phyloP scores from a whole-genome alignment of 306 rosid genomes.

The Castanea sativa region DNA sequence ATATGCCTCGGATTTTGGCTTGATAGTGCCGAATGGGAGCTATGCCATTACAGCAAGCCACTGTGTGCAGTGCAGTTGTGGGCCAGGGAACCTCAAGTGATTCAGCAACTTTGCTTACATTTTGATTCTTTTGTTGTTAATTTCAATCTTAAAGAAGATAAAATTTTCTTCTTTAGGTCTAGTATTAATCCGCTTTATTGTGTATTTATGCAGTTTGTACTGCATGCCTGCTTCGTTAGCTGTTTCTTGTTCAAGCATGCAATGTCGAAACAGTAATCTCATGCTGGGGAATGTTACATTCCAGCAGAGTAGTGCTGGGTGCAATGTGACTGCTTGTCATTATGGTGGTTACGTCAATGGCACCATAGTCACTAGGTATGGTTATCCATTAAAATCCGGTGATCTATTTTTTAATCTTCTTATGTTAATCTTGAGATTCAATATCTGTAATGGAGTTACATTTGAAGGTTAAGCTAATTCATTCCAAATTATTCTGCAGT shows the following conservation, averaged over 20 bases:
- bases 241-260: constrained; percentile 98
- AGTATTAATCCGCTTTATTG: constrained; percentile 12
- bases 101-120: constrained; percentile 8
- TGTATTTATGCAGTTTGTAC: constrained; percentile 58
- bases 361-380: constrained; percentile 74
- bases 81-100: constrained; percentile 82
- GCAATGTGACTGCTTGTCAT: constrained; percentile 84
- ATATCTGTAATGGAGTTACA: not conserved
- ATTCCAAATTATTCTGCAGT: constrained; percentile 41
- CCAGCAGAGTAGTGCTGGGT: constrained; percentile 80
- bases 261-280: constrained; percentile 79
- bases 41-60: constrained; percentile 91
- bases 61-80: constrained; percentile 97
- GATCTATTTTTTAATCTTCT: constrained; percentile 5
- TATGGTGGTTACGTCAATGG: constrained; percentile 84
- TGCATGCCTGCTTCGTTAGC: constrained; percentile 97
- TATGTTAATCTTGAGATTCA: constrained; percentile 1
- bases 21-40: constrained; percentile 96
- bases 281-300: constrained; percentile 80
- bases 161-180: not conserved
- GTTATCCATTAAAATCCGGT: not conserved
- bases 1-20: constrained; percentile 64
- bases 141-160: not conserved
- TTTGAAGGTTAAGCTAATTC: constrained; percentile 17
- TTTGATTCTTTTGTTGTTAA: constrained; percentile 7